These are phyloP conservation scores for Naganishia onofrii DNA, from an alignment of 768 basidiomycete genomes.

Conservation along the genomic window DNA sequence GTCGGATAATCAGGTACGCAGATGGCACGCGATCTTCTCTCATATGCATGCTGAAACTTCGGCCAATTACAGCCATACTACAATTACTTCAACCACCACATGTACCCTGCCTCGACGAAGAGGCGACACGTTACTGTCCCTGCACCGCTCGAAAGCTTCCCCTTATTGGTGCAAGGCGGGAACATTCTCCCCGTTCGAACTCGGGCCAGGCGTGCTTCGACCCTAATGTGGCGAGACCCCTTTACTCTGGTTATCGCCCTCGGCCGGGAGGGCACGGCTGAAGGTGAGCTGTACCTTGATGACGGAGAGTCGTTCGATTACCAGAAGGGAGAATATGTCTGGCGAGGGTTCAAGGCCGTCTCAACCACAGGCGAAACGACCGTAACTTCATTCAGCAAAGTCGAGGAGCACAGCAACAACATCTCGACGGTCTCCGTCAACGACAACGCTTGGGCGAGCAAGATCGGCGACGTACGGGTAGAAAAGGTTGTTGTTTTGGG, in stretches of 20 bases:
- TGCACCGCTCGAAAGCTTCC: conserved; percentile 74
- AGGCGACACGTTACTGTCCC: conserved; percentile 66
- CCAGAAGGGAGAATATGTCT: conserved; percentile 72
- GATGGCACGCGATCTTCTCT: conserved; percentile 21
- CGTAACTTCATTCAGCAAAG: conserved; percentile 61
- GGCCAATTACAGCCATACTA: conserved; percentile 73
- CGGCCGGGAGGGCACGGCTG: conserved; percentile 58
- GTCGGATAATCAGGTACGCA: conserved; percentile 67
- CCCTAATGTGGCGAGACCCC: conserved; percentile 85
- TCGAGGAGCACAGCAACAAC: conserved; percentile 41
- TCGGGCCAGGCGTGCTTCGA: conserved; percentile 78
- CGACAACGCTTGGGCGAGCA: conserved; percentile 67
- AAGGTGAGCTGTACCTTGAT: conserved; percentile 88
- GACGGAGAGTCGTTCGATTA: conserved; percentile 83
- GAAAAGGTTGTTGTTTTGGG: conserved; percentile 81
- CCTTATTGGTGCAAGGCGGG: conserved; percentile 84
- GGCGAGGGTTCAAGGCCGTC: conserved; percentile 67
- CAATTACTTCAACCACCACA: conserved; percentile 74
- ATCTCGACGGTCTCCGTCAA: conserved; percentile 55
- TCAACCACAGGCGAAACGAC: conserved; percentile 54
- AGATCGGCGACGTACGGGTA: conserved; percentile 67
- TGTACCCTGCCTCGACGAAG: conserved; percentile 55
- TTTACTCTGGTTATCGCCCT: conserved; percentile 86
- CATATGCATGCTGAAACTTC: neutral
- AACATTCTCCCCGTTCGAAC: conserved; percentile 84